These are phyloP conservation scores for Nakaseomyces kungkrabaensis DNA, from an alignment of 1,139 yeast genomes.

Conservation along the genomic window DNA sequence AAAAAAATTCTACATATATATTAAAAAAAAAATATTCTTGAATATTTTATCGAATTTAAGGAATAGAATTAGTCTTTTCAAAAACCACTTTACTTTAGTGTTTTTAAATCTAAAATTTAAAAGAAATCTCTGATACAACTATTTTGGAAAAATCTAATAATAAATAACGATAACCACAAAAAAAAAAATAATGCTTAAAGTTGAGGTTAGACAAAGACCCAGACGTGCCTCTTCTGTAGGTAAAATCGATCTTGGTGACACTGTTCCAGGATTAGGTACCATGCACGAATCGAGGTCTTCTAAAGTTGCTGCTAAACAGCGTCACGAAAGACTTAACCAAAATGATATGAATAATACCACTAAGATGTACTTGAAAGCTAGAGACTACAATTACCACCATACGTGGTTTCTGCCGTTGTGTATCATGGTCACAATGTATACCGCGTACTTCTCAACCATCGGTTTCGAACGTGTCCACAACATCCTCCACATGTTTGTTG, in stretches of 20 bases:
- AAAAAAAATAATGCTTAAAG: background rate
- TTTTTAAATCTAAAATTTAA: no score
- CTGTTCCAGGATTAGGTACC: conserved; percentile 20
- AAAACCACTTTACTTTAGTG: no score
- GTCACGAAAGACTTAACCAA: conserved; percentile 16
- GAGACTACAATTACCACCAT: conserved; percentile 56
- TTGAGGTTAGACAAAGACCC: conserved; percentile 12
- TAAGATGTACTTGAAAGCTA: conserved; percentile 46
- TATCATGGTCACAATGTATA: conserved; percentile 32
- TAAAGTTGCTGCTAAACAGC: conserved; percentile 18
- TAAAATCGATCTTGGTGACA: conserved; percentile 22
- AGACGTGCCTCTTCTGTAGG: conserved; percentile 26
- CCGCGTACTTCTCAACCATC: conserved; percentile 29
- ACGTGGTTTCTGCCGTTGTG: conserved; percentile 68
- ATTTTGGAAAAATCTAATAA: background rate
- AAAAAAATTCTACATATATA: background rate
- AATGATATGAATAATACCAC: conserved; percentile 22
- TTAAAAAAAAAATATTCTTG: background rate
- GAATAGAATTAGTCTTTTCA: background rate
- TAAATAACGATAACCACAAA: background rate
- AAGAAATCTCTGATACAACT: no score
- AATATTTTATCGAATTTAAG: background rate
- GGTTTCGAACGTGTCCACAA: conserved; percentile 45
- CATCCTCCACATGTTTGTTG: conserved; percentile 50
- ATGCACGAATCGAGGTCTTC: conserved; percentile 19